Conservation (phyloP, 345 rosid species). For the Gossypium longicalyx region DNA sequence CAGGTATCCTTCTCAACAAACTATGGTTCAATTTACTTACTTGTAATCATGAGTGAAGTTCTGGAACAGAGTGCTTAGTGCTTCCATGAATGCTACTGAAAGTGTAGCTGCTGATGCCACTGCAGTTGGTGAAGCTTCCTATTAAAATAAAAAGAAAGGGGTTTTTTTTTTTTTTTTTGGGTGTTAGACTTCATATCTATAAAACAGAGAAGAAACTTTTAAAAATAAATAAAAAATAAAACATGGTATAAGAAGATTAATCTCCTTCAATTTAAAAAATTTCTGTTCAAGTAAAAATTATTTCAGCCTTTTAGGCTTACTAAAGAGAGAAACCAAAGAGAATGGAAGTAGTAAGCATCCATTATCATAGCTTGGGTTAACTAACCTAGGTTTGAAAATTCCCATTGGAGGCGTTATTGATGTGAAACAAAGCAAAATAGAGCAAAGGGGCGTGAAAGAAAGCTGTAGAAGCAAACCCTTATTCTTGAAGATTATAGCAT, state of each 20-base stretch:
- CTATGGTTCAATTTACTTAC: conserved; percentile 39
- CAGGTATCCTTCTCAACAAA: conserved; percentile 9
- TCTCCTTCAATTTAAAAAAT: not conserved
- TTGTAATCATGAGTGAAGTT: conserved; percentile 78
- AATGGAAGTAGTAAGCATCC: not conserved
- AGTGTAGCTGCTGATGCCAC: conserved; percentile 96
- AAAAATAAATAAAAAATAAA: not conserved
- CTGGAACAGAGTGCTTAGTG: conserved; percentile 73
- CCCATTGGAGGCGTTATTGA: not conserved
- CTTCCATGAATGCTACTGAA: conserved; percentile 98
- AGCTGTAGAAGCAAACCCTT: not conserved
- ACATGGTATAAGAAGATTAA: not conserved
- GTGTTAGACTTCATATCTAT: not conserved
- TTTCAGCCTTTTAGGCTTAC: not conserved
- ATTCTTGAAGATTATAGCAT: not conserved
- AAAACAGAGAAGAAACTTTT: not conserved
- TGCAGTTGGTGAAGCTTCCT: conserved; percentile 93
- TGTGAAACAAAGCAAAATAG: not conserved
- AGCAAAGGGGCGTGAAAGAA: not conserved
- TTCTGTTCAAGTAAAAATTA: not conserved
- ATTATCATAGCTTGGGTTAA: not conserved
- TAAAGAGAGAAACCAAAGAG: not conserved
- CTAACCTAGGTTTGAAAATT: not conserved
- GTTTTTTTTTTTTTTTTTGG: not conserved
- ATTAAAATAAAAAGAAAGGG: conserved; percentile 12